Evolutionary conservation across 75 land plant genomes (phyloP).

Genomic region (Chamaecyparis obtusa): DNA sequence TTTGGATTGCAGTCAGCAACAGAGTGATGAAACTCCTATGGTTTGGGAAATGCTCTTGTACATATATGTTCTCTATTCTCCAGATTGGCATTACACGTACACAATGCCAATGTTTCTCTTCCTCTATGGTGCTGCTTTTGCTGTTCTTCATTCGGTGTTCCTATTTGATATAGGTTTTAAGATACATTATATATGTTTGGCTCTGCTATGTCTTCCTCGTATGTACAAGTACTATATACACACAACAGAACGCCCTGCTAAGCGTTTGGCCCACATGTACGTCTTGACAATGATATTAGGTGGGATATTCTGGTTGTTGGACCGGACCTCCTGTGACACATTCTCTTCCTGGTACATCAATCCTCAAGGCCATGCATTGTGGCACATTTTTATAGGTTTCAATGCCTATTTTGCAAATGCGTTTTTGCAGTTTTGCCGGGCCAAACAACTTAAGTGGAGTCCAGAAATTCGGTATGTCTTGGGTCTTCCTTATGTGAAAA

Average conservation of each 20-base stretch:
- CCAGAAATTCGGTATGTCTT: conserved; percentile 56
- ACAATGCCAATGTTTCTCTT: conserved; percentile 91
- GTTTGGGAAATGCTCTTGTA: conserved; percentile 94
- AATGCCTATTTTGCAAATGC: conserved; percentile 79
- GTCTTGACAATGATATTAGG: conserved; percentile 53
- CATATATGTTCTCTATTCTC: conserved; percentile 88
- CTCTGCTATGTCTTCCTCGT: conserved; percentile 84
- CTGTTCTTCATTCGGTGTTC: conserved; percentile 57
- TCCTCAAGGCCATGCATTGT: conserved; percentile 89
- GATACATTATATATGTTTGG: conserved; percentile 69
- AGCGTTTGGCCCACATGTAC: conserved; percentile 66
- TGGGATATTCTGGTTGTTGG: conserved; percentile 63
- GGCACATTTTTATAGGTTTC: conserved; percentile 88
- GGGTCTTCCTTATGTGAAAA: conserved; percentile 74
- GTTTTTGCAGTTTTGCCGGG: conserved; percentile 88
- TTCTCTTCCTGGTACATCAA: conserved; percentile 51
- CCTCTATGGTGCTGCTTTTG: conserved; percentile 77
- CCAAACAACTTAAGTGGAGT: conserved; percentile 75
- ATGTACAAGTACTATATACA: conserved; percentile 90
- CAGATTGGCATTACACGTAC: conserved; percentile 88
- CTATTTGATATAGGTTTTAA: conserved; percentile 68
- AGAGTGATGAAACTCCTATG: conserved; percentile 96
- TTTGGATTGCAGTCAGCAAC: conserved; percentile 62
- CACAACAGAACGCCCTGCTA: conserved; percentile 60
- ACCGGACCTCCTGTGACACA: conserved; percentile 52